Evolutionary conservation across 768 basidiomycete species (phyloP).

Genomic region (Galerina marginata): DNA sequence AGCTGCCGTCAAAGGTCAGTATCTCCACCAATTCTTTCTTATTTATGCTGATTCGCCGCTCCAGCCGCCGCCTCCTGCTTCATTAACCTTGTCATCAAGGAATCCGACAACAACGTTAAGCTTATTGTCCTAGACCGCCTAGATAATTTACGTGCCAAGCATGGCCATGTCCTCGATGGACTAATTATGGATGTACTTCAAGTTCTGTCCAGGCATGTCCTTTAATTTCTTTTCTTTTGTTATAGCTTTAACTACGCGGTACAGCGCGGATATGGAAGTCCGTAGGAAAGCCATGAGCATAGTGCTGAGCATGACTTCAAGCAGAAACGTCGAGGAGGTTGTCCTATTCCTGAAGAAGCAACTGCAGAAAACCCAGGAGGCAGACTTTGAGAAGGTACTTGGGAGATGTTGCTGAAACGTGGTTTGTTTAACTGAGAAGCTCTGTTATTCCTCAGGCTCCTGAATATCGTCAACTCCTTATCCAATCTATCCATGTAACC

Average conservation of each 20-base stretch:
- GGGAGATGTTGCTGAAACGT: background rate
- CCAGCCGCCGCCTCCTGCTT: conserved; percentile 88
- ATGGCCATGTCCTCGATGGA: conserved; percentile 87
- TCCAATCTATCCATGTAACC: conserved; percentile 96
- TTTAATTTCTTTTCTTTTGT: background rate
- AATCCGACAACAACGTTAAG: conserved; percentile 99
- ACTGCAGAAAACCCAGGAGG: conserved; percentile 89
- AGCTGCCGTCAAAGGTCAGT: conserved; percentile 89
- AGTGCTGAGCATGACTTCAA: conserved; percentile 91
- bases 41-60: conserved; percentile 3
- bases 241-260: background rate
- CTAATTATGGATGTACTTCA: conserved; percentile 97
- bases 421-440: background rate
- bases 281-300: conserved; percentile 90
- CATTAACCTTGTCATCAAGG: conserved; percentile 89
- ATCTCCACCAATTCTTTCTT: background rate
- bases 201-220: conserved; percentile 73
- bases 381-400: conserved; percentile 88
- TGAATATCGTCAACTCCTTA: conserved; percentile 94
- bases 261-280: conserved; percentile 94
- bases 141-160: conserved; percentile 79
- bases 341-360: conserved; percentile 98
- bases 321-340: conserved; percentile 95
- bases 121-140: conserved; percentile 94
- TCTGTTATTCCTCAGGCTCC: conserved; percentile 63